Conservation (phyloP, 2,329 filamentous ascomycete genomes). For the Epichloe sibirici region DNA sequence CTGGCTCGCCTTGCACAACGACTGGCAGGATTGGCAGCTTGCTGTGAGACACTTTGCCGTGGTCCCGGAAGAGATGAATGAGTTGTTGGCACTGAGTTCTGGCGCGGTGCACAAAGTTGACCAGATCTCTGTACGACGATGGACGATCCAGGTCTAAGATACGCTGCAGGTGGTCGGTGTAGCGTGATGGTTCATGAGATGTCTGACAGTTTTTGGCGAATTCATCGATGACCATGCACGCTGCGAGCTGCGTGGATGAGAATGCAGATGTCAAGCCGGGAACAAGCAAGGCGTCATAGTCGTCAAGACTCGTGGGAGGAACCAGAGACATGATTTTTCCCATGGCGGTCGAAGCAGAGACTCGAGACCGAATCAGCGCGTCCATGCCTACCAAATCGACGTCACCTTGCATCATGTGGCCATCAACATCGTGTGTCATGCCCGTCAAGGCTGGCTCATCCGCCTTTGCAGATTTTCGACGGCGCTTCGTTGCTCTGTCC, state of each 20-base stretch:
- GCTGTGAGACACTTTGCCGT: slow-evolving; percentile 64
- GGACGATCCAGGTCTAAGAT: slow-evolving; percentile 77
- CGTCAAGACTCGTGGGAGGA: slow-evolving; percentile 48
- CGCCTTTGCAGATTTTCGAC: slow-evolving; percentile 73
- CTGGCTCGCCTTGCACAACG: slow-evolving; percentile 83
- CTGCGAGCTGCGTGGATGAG: slow-evolving; percentile 75
- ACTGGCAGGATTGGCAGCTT: slow-evolving; percentile 75
- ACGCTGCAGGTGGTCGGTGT: slow-evolving; percentile 53
- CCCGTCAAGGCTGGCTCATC: slow-evolving; percentile 52
- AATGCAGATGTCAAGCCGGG: slow-evolving; percentile 58
- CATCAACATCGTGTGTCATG: slow-evolving; percentile 91
- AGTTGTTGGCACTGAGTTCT: slow-evolving; percentile 86
- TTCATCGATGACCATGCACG: slow-evolving; percentile 78
- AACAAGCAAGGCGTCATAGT: slow-evolving; percentile 53
- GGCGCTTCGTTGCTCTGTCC: slow-evolving; percentile 59
- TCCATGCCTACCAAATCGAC: slow-evolving; percentile 89
- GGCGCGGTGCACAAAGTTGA: slow-evolving; percentile 79
- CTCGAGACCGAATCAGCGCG: slow-evolving; percentile 74
- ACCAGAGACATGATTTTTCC: slow-evolving; percentile 71
- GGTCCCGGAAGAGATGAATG: slow-evolving; percentile 81
- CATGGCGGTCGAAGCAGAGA: slow-evolving; percentile 77
- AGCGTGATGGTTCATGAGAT: slow-evolving; percentile 34
- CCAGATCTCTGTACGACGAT: slow-evolving; percentile 74
- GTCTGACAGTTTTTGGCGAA: slow-evolving; percentile 53
- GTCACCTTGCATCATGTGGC: slow-evolving; percentile 95